Evolutionary conservation across 495 filamentous ascomycete genomes (phyloP), one percentile per base, ranked within the genome.

Genomic region (Xylaria longipes): DNA sequence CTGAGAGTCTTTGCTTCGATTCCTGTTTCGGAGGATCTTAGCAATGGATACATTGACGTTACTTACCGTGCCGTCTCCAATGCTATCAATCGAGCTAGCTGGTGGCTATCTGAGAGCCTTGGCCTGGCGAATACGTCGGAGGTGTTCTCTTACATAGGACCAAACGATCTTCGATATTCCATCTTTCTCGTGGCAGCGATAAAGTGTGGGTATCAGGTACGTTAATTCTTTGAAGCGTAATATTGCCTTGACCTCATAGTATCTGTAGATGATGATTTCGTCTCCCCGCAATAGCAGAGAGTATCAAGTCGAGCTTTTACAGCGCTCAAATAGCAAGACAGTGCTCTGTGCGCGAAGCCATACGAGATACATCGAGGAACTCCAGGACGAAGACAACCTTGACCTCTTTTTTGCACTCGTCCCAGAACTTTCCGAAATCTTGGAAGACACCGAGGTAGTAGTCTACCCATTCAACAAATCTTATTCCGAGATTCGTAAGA

Each of bases 161-260:
- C 81, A 35, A 85, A 77, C 72, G 81, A 87, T 69, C 75, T 83
- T 3, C 80, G 84, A 20, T 88, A 86, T 65, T 33, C 76, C 14
- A 70, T 85, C 25, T 77, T 87, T 31, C 65, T 76, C 1, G 65
- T 85, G 0, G 85, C 79, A 3, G 76, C 80, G 25, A 71, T 82
- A 56, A 84, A 83, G 63, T 77, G 80, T 1, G 82, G 84, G 0
- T 82, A 82, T 65, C 64, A 71, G 65, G 82, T 72, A 69, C 5
- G 52, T 56, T 17, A 12, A 31, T 5, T 15, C 1, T 56, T 56
- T 31, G 27, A 17, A 31, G 1, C 27, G 27, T 17, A 9, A 14
- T 56, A 15, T 56, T 31, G 1, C 8, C 52, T 31, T 5, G 31
- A 56, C 27, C 52, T 56, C 25, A 56, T 31, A 56, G 5, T 29